Evolutionary conservation across 768 basidiomycete genomes (phyloP).

Genomic region (Kwoniella mangroviensis): DNA sequence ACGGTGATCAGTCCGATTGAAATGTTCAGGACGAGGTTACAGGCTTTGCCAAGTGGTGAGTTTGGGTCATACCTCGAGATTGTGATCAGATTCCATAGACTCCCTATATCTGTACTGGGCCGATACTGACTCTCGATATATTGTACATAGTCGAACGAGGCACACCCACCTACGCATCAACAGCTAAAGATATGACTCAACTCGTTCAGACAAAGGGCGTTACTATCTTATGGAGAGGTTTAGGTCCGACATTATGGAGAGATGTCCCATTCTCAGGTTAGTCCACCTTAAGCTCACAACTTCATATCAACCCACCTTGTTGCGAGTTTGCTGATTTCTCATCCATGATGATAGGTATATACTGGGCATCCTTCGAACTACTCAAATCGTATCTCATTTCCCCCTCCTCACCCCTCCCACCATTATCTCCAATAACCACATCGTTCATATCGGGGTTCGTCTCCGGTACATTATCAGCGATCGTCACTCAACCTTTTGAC

Average conservation of each 20-base stretch:
- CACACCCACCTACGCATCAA: constrained; percentile 53
- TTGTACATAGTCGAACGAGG: constrained; percentile 28
- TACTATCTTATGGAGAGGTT: constrained; percentile 81
- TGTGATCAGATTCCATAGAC: neutral
- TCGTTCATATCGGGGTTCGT: constrained; percentile 89
- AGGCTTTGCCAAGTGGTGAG: constrained; percentile 51
- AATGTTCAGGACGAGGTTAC: constrained; percentile 55
- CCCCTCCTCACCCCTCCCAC: constrained; percentile 59
- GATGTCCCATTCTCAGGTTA: constrained; percentile 94
- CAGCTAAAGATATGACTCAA: constrained; percentile 61
- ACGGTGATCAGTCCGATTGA: constrained; percentile 60
- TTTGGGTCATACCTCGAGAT: neutral
- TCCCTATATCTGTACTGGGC: neutral
- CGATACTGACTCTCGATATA: no score
- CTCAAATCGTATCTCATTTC: constrained; percentile 69
- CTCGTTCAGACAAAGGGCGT: constrained; percentile 71
- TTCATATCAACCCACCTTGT: neutral
- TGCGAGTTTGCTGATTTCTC: neutral
- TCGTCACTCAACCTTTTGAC: constrained; percentile 93
- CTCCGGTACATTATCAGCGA: constrained; percentile 80
- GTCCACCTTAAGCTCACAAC: neutral
- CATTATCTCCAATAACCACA: constrained; percentile 63
- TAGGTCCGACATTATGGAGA: constrained; percentile 90
- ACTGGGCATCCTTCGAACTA: constrained; percentile 93
- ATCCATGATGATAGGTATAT: constrained; percentile 61